Evolutionary conservation across 106 monocot genomes (phyloP).

Genomic region (Dioscorea alata): DNA sequence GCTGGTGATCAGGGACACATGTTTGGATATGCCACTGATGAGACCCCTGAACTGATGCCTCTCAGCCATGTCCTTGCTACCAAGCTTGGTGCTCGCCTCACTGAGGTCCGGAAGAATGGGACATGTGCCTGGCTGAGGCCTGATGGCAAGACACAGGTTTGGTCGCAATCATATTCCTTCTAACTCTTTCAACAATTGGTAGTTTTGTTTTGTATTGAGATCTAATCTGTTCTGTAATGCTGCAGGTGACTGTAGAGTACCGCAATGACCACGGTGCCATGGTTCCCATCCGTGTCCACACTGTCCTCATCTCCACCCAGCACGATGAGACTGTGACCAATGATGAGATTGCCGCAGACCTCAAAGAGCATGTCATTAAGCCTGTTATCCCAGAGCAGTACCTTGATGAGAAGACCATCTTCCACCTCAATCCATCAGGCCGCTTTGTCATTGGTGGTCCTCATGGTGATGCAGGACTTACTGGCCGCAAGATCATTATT

Average conservation of each 20-base stretch:
- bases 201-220: no score
- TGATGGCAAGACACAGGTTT: slow-evolving; percentile 54
- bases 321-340: slow-evolving; percentile 59
- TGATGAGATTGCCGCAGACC: slow-evolving; percentile 52
- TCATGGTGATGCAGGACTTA: slow-evolving; percentile 54
- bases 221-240: not conserved
- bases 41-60: slow-evolving; percentile 60
- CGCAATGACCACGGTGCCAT: slow-evolving; percentile 44
- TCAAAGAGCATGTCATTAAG: slow-evolving; percentile 53
- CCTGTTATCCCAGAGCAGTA: slow-evolving; percentile 44
- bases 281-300: slow-evolving; percentile 56
- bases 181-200: no score
- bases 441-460: slow-evolving; percentile 60
- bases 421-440: slow-evolving; percentile 60
- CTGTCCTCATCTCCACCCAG: slow-evolving; percentile 63
- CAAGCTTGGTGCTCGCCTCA: slow-evolving; percentile 47
- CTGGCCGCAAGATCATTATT: slow-evolving; percentile 62
- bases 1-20: slow-evolving; percentile 61
- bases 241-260: slow-evolving; percentile 49
- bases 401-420: slow-evolving; percentile 60
- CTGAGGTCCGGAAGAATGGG: slow-evolving; percentile 54
- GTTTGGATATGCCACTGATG: slow-evolving; percentile 58
- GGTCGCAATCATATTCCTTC: no score
- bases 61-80: slow-evolving; percentile 53
- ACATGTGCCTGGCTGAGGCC: slow-evolving; percentile 53